phyloP scores from a whole-genome alignment of 2,329 filamentous ascomycete species.

The Tolypocladium cylindrosporum region DNA sequence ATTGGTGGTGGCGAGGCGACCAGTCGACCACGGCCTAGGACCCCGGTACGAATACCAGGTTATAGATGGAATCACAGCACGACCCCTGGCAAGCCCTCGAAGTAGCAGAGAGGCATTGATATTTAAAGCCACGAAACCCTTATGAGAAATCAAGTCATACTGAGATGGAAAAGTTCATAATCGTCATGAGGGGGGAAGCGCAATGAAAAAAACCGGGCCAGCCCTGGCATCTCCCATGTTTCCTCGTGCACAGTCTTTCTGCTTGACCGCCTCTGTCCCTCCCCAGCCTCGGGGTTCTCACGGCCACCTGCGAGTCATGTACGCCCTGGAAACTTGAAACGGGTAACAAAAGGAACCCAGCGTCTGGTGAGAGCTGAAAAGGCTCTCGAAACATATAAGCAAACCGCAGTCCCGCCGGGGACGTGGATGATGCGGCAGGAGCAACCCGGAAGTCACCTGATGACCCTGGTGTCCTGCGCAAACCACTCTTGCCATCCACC shows the following conservation, averaged over 20 bases:
- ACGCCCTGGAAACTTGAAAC: not conserved
- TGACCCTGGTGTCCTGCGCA: too few relatives aligned
- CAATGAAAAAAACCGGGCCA: not conserved
- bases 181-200: not conserved
- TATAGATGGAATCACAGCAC: not conserved
- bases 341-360: not conserved
- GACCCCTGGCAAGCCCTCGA: not conserved
- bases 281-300: not conserved
- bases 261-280: not conserved
- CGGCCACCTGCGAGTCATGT: not conserved
- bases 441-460: not conserved
- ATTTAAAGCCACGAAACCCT: not conserved
- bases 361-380: not conserved
- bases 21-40: not conserved
- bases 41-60: not conserved
- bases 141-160: not conserved
- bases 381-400: not conserved
- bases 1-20: not conserved
- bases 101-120: not conserved
- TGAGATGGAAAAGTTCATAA: not conserved
- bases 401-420: not conserved
- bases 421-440: not conserved
- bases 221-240: not conserved
- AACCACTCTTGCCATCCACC: not conserved
- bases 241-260: not conserved